Evolutionary conservation across 768 basidiomycete genomes (phyloP).

Genomic region (Amanita rubescens): DNA sequence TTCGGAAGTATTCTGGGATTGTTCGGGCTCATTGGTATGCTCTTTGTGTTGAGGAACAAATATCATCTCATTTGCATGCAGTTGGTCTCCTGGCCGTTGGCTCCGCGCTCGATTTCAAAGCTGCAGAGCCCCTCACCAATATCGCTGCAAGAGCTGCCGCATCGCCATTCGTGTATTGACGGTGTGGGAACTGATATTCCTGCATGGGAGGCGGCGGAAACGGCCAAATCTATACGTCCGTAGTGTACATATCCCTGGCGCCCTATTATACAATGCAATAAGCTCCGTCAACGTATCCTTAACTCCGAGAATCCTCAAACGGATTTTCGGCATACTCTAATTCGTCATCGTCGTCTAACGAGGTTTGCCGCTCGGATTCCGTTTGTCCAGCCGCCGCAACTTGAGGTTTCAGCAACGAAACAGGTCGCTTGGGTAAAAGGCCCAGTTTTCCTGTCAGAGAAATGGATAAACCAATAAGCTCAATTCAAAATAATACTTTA

Average conservation of each 20-base stretch:
- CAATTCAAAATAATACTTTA: background rate
- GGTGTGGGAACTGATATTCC: background rate
- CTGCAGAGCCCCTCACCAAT: slow-evolving; percentile 22
- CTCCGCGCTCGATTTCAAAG: slow-evolving; percentile 50
- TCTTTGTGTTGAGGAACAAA: slow-evolving; percentile 1
- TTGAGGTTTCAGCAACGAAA: slow-evolving; percentile 42
- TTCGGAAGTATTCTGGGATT: slow-evolving; percentile 88
- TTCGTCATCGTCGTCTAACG: slow-evolving; percentile 41
- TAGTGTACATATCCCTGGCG: background rate
- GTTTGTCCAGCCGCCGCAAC: slow-evolving; percentile 7
- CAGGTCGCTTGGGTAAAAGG: slow-evolving; percentile 66
- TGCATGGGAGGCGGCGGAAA: background rate
- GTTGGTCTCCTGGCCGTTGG: slow-evolving; percentile 80
- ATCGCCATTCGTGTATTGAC: slow-evolving; percentile 33
- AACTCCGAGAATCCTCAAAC: slow-evolving; percentile 44
- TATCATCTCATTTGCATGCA: slow-evolving; percentile 21
- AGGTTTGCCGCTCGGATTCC: slow-evolving; percentile 14
- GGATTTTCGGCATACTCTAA: slow-evolving; percentile 71
- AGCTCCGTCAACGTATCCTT: background rate
- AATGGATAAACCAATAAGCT: background rate
- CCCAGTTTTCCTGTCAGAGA: slow-evolving; percentile 50
- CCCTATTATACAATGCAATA: background rate
- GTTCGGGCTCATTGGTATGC: slow-evolving; percentile 86
- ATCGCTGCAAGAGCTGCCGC: slow-evolving; percentile 26
- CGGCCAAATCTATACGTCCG: background rate